Evolutionary conservation across 768 basidiomycete species (phyloP), one percentile per base, ranked within the genome.

Genomic region (Tylopilus intermedius): DNA sequence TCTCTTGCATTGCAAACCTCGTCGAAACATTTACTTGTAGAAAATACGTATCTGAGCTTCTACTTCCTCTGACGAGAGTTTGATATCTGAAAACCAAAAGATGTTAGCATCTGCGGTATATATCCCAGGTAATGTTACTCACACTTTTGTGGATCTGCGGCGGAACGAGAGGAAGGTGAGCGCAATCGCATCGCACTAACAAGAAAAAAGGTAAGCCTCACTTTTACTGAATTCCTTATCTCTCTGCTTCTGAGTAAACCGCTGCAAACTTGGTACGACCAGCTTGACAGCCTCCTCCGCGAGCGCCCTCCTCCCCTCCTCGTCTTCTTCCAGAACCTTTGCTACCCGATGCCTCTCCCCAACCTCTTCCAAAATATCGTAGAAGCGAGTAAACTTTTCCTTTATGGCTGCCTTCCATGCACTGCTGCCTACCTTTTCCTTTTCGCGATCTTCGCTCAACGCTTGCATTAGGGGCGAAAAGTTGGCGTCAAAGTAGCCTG

Each of bases 181-280:
- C 26, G 44, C 9, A 41, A 40, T 27, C 21, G 58, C 11, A 33
- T 49, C 50, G 33, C 21, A 9, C n/a, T 14, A 10, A 3, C 49
- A 37, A 33, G 33, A 50, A 14, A 39, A 13, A 32, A 42, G 27
- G 11, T 22, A 30, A 2, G 72, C 79, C 62, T 24, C 58, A 90
- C 90, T 89, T 72, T 87, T 89, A 66, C 88, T 90, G 59, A 90
- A 89, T 58, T 91, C 88, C 66, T 86, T 90, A 40, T 88, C 89
- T 35, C 76, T 76, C 60, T 87, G 82, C 65, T 83, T 86, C 67
- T 86, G 83, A 55, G 78, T 79, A 62, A 92, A 91, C 51, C 83
- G 72, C 67, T 86, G 80, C 56, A 93, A 73, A 39, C 79, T 79
- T 24, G 90, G 88, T 9, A 90, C 78, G 10, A 91, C 84, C 8